Base-by-base conservation (phyloP, 495 filamentous ascomycete species). In the Aspergillus kassunensis region DNA sequence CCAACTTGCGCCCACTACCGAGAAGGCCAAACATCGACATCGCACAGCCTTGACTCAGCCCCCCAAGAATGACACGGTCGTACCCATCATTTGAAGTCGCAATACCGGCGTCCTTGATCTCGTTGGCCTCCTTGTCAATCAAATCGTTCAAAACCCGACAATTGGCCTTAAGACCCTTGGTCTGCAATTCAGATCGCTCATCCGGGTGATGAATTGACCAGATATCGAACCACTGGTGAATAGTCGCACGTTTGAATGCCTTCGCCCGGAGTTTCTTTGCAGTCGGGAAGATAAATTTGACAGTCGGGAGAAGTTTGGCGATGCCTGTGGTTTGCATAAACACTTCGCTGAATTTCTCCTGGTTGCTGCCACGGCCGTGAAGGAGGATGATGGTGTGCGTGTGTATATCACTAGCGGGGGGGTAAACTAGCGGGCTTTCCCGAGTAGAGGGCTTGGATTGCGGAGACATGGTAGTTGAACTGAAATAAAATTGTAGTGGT, bases 331-430 rank as follows among this genome's bases (percentile, higher is more conserved):
- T 60, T 11, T 56, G 43, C 31, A 70, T 58, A 15, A 83, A 62
- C 8, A 69, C 67, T 25, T 40, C 25, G 20, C 71, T 69, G 55
- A 82, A 82, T 20, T 66, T 57, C 4, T 59, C 19, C 5, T 65
- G 69, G 40, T 63, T 78, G 54, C 73, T 75, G 36, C 76, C 76
- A 45, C 76, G 72, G 44, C 77, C 82, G 63, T 84, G 80, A 36
- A 85, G 72, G 37, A 82, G 71, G 45, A 84, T 74, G 24, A 84
- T 56, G 0, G 79, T 83, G 59, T 83, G 76, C 0, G 76, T 79
- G 54, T 39, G 33, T 27, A 9, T 3, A 3, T 10, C 13, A 3
- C 9, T 11, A 11, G 13, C 3, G 10, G 30, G 10, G 4, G 30
- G 4, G 12, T 9, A 9, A 11, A n/a, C 13, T 4, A 33, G 30